Evolutionary conservation across 106 monocot genomes (phyloP), one percentile per base, ranked within the genome.

Genomic region (Dendrobium catenatum): DNA sequence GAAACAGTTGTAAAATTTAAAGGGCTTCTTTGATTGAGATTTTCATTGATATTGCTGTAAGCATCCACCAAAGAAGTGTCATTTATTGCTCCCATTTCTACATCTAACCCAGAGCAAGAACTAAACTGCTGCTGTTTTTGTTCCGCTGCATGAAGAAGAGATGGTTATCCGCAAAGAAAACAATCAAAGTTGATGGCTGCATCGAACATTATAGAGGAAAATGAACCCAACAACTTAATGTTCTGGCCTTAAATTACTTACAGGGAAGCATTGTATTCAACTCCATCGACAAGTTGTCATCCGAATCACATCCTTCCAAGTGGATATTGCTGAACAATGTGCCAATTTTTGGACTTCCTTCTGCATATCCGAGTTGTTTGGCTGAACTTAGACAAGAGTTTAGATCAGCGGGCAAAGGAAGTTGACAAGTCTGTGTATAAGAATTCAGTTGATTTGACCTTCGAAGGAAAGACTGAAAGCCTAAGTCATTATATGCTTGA

Each of bases 101-200:
- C 26, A 68, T 26, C 67, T 68, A 68, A 0, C 24, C 15, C 27
- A 72, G 40, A 17, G 26, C 72, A 72, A 72, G 40, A 5, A 72
- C 72, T 41, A 72, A 40, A 72, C 40, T 72, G 72, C 37, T 72
- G 72, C 72, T 72, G 31, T 17, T 72, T 24, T 41, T 72, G 72
- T 37, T 72, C 72, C 33, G 40, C 72, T 72, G 72, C 17, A 72
- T 72, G 31, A 68, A 68, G 37, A 37, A 37, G 37, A 37, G 37
- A 37, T 37, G 18, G 15, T 66, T 66, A 15, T 66, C 54, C 4
- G 22, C 18, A 66, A 54, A 16, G 16, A 54, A 54, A 16, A 56
- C 13, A 56, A 56, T 56, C 56, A 56, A 56, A 56, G 9, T 56
- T 56, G 16, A 58, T 56, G 13, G 56, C 17, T 8, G 13, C 15